Conservation (phyloP, 768 basidiomycete species). For the Mycena haematopus region DNA sequence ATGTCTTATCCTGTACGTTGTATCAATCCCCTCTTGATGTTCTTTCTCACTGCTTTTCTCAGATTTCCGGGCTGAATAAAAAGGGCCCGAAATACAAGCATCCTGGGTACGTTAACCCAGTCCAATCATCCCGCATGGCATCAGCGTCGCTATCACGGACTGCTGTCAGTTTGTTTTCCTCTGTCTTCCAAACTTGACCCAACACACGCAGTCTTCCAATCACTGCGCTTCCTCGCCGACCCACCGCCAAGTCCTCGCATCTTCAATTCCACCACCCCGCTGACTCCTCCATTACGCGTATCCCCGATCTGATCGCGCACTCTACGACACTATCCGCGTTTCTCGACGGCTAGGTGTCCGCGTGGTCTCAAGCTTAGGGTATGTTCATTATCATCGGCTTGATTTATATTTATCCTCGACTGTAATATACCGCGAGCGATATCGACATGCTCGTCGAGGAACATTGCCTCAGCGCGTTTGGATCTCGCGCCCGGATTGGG, state of each 20-base stretch:
- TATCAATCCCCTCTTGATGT: conserved; percentile 33
- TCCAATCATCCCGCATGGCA: conserved; percentile 94
- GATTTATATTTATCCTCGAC: background rate
- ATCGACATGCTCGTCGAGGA: conserved; percentile 80
- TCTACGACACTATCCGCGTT: conserved; percentile 87
- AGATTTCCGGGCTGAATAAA: conserved; percentile 96
- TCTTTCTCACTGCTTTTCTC: background rate
- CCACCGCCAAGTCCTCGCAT: conserved; percentile 87
- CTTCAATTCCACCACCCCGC: conserved; percentile 72
- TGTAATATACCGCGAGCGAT: conserved; percentile 69
- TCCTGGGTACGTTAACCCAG: conserved; percentile 84
- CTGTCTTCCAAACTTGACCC: conserved; percentile 62
- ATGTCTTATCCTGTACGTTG: conserved; percentile 28
- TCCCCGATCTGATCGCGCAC: conserved; percentile 81
- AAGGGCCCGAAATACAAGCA: conserved; percentile 92
- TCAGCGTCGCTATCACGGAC: conserved; percentile 92
- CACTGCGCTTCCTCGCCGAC: conserved; percentile 94
- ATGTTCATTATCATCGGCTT: conserved; percentile 52
- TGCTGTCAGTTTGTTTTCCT: conserved; percentile 57
- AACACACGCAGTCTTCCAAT: conserved; percentile 82
- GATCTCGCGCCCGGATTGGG: conserved; percentile 91
- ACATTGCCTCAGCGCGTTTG: conserved; percentile 93
- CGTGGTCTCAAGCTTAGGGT: conserved; percentile 82
- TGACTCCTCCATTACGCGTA: conserved; percentile 72
- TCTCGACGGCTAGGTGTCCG: conserved; percentile 85